phyloP scores from a whole-genome alignment of 1,284 basidiomycete species.

The Phylloporus sp. region DNA sequence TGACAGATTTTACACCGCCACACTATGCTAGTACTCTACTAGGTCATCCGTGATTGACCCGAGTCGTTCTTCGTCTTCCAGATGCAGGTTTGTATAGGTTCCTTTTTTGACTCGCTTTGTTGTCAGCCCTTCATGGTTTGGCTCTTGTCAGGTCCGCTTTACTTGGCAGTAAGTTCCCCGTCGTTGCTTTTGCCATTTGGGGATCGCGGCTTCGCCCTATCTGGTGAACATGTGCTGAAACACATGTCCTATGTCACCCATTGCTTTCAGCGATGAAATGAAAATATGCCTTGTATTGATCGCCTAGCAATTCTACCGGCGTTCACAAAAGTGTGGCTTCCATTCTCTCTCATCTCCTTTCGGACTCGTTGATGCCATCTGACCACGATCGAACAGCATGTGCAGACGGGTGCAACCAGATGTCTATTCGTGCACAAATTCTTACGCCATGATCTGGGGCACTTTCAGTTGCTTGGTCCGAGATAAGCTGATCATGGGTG shows the following conservation, averaged over 20 bases:
- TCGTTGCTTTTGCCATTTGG: conserved; percentile 24
- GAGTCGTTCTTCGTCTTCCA: background rate
- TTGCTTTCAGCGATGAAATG: conserved; percentile 19
- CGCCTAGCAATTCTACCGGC: conserved; percentile 17
- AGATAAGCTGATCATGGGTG: conserved; percentile 20
- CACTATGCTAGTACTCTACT: background rate
- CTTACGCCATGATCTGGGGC: conserved; percentile 23
- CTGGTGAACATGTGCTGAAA: conserved; percentile 20
- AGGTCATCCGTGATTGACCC: background rate
- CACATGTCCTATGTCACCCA: conserved; percentile 20
- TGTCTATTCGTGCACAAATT: conserved; percentile 17
- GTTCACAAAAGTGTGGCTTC: conserved; percentile 19
- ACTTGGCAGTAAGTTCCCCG: conserved; percentile 24
- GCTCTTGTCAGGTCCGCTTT: conserved; percentile 9
- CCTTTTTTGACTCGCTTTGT: too few species aligned
- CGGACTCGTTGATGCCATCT: conserved; percentile 24
- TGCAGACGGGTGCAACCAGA: conserved; percentile 13
- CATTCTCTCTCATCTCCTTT: conserved; percentile 30
- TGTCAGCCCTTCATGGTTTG: conserved; percentile 4
- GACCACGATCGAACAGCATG: conserved; percentile 20
- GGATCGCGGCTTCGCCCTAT: conserved; percentile 12
- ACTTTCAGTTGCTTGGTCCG: conserved; percentile 11
- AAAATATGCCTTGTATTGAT: conserved; percentile 33
- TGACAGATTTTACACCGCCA: too few species aligned
- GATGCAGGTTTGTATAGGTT: background rate